phyloP scores from a whole-genome alignment of 73 alveolate genomes.

The Paramecium biaurelia region DNA sequence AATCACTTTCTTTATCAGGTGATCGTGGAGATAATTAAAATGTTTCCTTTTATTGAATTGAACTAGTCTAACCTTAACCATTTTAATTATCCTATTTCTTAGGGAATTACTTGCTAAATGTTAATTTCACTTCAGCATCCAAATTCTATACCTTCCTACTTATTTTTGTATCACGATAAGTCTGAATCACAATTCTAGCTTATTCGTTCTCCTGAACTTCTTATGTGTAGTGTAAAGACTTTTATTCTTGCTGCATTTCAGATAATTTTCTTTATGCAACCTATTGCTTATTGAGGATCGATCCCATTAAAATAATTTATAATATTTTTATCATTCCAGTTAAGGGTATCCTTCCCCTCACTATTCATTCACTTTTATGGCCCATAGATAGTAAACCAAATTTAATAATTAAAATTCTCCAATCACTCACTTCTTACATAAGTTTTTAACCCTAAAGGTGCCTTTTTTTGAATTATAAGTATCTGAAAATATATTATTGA shows the following conservation, averaged over 20 bases:
- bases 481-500: neutral
- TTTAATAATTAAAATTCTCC: too few relatives aligned
- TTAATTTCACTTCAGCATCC: conserved; percentile 25
- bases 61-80: conserved; percentile 22
- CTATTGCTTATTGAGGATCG: neutral
- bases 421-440: neutral
- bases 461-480: neutral
- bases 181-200: neutral
- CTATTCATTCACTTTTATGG: neutral
- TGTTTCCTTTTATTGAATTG: conserved; percentile 23
- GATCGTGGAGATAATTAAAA: neutral
- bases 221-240: neutral
- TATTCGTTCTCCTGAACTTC: conserved; percentile 19
- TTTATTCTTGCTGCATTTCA: neutral
- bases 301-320: neutral
- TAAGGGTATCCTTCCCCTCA: neutral
- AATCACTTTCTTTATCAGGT: conserved; percentile 14
- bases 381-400: neutral
- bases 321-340: conserved; percentile 23
- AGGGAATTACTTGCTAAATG: conserved; percentile 19
- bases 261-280: neutral
- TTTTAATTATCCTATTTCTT: neutral
- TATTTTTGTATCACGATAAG: neutral
- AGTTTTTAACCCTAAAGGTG: neutral
- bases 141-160: neutral